Conservation (phyloP, 2,329 filamentous ascomycete genomes). For the Talaromyces sp. region DNA sequence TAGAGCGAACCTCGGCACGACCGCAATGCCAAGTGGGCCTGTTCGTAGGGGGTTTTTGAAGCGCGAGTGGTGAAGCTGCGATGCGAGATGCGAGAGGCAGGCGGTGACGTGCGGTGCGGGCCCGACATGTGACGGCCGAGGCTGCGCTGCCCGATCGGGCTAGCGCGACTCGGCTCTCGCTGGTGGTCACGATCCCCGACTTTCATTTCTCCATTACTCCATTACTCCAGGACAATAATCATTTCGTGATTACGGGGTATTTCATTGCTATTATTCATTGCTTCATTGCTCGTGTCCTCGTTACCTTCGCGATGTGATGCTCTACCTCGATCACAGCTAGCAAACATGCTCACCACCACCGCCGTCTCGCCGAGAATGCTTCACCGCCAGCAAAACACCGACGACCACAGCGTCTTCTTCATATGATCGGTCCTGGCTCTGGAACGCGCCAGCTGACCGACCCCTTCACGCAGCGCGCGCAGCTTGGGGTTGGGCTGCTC, state of each 20-base stretch:
- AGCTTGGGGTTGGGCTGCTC: slow-evolving; percentile 18
- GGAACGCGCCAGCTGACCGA: slow-evolving; percentile 6
- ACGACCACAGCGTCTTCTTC: slow-evolving; percentile 23
- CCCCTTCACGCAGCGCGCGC: slow-evolving; percentile 16
- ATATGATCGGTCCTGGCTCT: slow-evolving; percentile 28
- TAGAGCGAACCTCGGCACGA: neutral
- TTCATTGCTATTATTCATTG: neutral
- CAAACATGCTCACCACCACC: neutral
- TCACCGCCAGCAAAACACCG: slow-evolving; percentile 21
- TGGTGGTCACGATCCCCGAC: no score
- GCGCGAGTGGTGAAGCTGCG: slow-evolving; percentile 16
- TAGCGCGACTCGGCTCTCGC: neutral
- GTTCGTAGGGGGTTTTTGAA: neutral
- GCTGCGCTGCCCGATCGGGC: neutral
- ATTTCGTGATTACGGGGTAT: no score
- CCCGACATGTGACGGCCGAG: slow-evolving; percentile 1
- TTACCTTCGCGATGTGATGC: neutral
- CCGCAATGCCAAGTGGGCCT: neutral
- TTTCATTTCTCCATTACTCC: no score
- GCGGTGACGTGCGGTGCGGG: slow-evolving; percentile 16
- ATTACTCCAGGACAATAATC: no score
- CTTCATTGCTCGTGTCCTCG: neutral
- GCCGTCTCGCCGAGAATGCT: neutral
- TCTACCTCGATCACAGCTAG: neutral
- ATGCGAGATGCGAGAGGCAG: slow-evolving; percentile 34